Evolutionary conservation across 2,329 filamentous ascomycete species (phyloP), one percentile per base, ranked within the genome.

Genomic region (Waltergamsia citrina): DNA sequence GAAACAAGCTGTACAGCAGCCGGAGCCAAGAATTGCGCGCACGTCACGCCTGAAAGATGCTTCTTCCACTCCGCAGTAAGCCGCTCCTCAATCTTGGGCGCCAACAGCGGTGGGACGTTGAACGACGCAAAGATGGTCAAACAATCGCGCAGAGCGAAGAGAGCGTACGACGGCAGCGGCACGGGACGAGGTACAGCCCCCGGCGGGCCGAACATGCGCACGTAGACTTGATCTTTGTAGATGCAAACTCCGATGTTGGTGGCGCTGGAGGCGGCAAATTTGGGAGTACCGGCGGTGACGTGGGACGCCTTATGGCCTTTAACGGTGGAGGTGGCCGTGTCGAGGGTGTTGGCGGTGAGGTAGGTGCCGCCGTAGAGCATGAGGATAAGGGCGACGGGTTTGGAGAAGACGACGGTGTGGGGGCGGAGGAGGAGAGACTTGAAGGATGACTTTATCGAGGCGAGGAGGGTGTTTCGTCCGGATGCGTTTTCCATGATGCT

Each of bases 81-180:
- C 19, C 66, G 63, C 14, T 69, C 59, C 11, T 69, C 73, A 15
- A 94, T 62, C 6, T 63, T 57, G 0, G 86, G 85, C 0, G 84
- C 85, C 8, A 95, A 66, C 3, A 92, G 51, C 0, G 85, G 74
- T 1, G 90, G 90, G 3, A 94, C 63, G 53, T 95, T 95, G 70
- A 95, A 96, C 10, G 78, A 85, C 5, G 86, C 86, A 55, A 93
- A 94, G 47, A 94, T 87, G 33, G 88, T 94, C 41, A 94, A 62
- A 58, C 81, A 85, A 61, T 95, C 88, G 46, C 88, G 78, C 36
- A 81, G 52, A 4, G 84, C 78, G 65, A 94, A 95, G 37, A 94
- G 74, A 1, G 69, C 63, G 58, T 87, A 92, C 7, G 79, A 84
- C 2, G 81, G 65, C 21, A 76, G 58, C 0, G 84, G 78, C 1